Conservation (phyloP, 257 asterid species). For the Gardenia jasminoides region DNA sequence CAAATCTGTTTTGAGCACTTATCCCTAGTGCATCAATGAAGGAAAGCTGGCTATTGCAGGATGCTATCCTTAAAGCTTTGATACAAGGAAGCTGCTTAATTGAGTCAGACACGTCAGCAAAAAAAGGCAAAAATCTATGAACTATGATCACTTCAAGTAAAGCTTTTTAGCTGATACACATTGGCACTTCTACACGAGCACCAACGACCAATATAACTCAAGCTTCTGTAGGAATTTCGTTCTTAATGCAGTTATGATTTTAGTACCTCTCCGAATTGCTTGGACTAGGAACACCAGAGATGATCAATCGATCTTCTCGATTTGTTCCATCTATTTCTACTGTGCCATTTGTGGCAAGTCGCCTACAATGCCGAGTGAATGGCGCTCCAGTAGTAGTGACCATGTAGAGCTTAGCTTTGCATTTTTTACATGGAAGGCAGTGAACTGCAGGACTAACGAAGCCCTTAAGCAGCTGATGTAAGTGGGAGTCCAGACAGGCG, state of each 20-base stretch:
- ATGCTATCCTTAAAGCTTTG: background rate
- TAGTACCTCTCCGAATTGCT: slow-evolving; percentile 47
- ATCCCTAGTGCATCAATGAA: background rate
- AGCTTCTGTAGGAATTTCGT: background rate
- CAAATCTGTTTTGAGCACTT: background rate
- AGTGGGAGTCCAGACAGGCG: slow-evolving; percentile 17
- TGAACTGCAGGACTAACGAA: slow-evolving; percentile 19
- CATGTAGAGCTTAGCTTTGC: slow-evolving; percentile 36
- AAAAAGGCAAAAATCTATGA: background rate
- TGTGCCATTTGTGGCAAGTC: slow-evolving; percentile 31
- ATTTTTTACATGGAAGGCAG: slow-evolving; percentile 26
- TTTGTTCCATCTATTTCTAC: slow-evolving; percentile 22
- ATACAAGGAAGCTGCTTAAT: background rate
- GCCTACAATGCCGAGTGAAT: slow-evolving; percentile 20
- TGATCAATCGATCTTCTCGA: slow-evolving; percentile 15
- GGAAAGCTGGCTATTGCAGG: background rate
- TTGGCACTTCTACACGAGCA: background rate
- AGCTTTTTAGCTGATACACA: background rate
- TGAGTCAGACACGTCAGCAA: background rate
- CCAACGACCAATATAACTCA: background rate
- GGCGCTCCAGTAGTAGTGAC: slow-evolving; percentile 21
- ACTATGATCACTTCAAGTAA: background rate
- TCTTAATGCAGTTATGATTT: too few relatives aligned
- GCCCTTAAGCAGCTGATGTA: slow-evolving; percentile 30
- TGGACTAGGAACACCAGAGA: slow-evolving; percentile 26